Conservation (phyloP, 2,329 filamentous ascomycete genomes). For the Xylariaceae sp. region DNA sequence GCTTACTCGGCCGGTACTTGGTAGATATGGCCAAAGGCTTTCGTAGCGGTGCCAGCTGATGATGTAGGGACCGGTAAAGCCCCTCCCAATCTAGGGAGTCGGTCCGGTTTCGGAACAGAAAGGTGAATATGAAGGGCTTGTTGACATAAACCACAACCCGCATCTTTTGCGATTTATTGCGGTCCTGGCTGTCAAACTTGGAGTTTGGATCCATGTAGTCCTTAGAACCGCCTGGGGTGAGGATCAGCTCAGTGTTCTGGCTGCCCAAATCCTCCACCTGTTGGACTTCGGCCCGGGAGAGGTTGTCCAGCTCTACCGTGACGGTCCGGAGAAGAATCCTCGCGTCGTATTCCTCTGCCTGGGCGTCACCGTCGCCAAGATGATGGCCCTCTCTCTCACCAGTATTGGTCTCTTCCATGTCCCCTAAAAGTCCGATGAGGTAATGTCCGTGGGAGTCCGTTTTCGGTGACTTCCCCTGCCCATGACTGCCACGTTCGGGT, state of each 20-base stretch:
- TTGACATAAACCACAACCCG: slow-evolving; percentile 69
- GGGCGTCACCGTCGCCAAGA: slow-evolving; percentile 23
- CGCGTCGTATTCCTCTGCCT: slow-evolving; percentile 39
- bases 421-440: slow-evolving; percentile 63
- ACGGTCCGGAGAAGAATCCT: slow-evolving; percentile 61
- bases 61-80: slow-evolving; percentile 55
- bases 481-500: too few relatives aligned
- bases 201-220: slow-evolving; percentile 18
- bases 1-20: slow-evolving; percentile 49
- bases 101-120: slow-evolving; percentile 62
- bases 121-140: slow-evolving; percentile 70
- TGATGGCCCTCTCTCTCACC: slow-evolving; percentile 30
- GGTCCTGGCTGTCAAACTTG: slow-evolving; percentile 43
- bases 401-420: slow-evolving; percentile 45
- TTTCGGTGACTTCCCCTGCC: too few relatives aligned
- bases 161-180: slow-evolving; percentile 51
- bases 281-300: slow-evolving; percentile 38
- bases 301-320: slow-evolving; percentile 56
- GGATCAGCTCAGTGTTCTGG: slow-evolving; percentile 29
- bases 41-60: slow-evolving; percentile 54
- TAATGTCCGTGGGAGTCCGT: slow-evolving; percentile 43
- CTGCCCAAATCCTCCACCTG: slow-evolving; percentile 42
- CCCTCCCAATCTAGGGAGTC: slow-evolving; percentile 50
- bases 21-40: slow-evolving; percentile 54
- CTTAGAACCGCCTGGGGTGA: slow-evolving; percentile 14